Conservation (phyloP, 1,284 basidiomycete genomes). For the Pascua guehoae region DNA sequence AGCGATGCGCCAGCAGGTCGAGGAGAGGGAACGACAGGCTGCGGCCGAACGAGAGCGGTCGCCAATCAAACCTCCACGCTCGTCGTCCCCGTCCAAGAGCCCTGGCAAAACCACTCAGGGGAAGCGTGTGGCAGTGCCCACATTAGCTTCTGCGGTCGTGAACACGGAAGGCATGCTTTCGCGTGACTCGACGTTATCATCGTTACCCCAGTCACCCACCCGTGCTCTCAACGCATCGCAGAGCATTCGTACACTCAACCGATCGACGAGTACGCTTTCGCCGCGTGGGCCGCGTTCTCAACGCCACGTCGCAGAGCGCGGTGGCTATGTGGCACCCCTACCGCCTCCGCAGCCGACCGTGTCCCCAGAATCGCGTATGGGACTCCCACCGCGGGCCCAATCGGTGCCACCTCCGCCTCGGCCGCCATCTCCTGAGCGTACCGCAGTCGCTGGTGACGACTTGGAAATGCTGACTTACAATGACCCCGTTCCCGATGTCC, state of each 20-base stretch:
- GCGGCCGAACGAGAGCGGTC: background rate
- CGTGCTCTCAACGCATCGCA: background rate
- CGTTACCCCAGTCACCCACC: constrained; percentile 9
- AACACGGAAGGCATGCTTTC: background rate
- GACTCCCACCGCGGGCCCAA: too few species aligned
- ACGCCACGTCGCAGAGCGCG: background rate
- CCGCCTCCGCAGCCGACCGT: constrained; percentile 6
- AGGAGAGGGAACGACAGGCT: constrained; percentile 11
- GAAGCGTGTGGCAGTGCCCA: constrained; percentile 2
- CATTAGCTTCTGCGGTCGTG: constrained; percentile 5
- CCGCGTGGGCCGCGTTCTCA: constrained; percentile 12
- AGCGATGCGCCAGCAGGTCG: constrained; percentile 19
- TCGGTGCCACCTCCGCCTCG: too few species aligned
- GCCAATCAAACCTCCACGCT: background rate
- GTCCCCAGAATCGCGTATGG: too few species aligned
- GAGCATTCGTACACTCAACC: background rate
- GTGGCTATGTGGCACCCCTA: constrained; percentile 12
- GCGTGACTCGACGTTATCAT: constrained; percentile 10
- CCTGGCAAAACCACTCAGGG: background rate
- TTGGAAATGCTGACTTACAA: too few species aligned
- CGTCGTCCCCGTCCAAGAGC: background rate
- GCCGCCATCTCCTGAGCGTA: too few species aligned
- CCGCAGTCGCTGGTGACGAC: too few species aligned
- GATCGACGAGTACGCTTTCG: constrained; percentile 9
- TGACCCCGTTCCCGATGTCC: too few species aligned